These are phyloP conservation scores for Bertia moriformis DNA, from an alignment of 2,329 filamentous ascomycete genomes.

Conservation along the genomic window DNA sequence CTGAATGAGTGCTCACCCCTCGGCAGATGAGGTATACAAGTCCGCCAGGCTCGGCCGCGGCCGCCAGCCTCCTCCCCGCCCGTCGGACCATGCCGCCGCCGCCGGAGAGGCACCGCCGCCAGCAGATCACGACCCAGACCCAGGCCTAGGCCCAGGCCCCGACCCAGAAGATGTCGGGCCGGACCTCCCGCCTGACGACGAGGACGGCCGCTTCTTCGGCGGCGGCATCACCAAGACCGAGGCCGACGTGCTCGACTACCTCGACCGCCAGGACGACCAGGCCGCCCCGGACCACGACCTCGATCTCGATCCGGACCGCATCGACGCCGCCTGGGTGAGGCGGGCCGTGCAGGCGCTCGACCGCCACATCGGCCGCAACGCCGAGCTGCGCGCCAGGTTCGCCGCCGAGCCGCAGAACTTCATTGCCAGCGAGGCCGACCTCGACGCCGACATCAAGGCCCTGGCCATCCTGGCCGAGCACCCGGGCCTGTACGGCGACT, in stretches of 20 bases:
- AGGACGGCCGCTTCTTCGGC: conserved; percentile 91
- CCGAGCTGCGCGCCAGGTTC: conserved; percentile 76
- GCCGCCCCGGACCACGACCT: conserved; percentile 18
- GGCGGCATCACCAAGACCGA: conserved; percentile 74
- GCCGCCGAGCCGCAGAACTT: conserved; percentile 65
- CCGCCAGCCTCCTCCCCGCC: no score
- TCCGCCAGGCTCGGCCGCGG: no score
- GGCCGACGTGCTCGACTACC: conserved; percentile 71
- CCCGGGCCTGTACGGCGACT: conserved; percentile 66
- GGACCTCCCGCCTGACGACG: conserved; percentile 55
- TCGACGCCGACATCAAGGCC: conserved; percentile 76
- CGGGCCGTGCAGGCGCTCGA: conserved; percentile 73
- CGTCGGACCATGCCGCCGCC: no score
- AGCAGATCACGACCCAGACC: no score
- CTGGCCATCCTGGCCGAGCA: conserved; percentile 80
- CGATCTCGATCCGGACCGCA: conserved; percentile 45
- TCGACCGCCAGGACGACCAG: conserved; percentile 57
- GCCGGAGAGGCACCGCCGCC: no score
- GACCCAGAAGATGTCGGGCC: no score
- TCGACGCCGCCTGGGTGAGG: conserved; percentile 72
- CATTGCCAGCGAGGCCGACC: conserved; percentile 40
- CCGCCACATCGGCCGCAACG: conserved; percentile 79
- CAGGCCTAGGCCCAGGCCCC: no score
- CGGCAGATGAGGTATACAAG: no score
- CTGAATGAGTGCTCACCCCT: no score